Conservation (phyloP, 257 asterid species). For the Scutellaria baicalensis region DNA sequence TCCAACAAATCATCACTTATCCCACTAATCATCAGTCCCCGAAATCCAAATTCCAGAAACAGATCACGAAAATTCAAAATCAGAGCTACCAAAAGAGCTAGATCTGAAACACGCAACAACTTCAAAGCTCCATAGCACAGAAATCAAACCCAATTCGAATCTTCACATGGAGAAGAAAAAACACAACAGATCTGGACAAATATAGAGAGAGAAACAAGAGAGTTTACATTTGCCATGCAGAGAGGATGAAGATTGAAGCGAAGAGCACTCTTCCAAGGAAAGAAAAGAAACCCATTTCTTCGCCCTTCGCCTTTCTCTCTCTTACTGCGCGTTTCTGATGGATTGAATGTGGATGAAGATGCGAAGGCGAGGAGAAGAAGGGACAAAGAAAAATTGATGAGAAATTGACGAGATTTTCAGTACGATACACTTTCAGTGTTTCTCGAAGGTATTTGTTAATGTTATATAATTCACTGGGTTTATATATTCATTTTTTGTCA, state of each 20-base stretch:
- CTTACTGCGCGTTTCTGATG: conserved; percentile 5
- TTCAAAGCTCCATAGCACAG: background rate
- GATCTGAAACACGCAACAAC: conserved; percentile 13
- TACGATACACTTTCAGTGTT: background rate
- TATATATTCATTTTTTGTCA: no score
- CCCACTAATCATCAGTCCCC: background rate
- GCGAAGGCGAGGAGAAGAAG: background rate
- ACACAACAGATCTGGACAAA: conserved; percentile 36
- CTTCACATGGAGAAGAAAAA: background rate
- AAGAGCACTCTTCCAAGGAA: conserved; percentile 81
- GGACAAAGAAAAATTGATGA: no score
- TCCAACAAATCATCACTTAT: no score
- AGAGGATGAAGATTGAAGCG: conserved; percentile 87
- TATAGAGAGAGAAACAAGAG: background rate
- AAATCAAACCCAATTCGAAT: background rate
- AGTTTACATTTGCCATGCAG: conserved; percentile 91
- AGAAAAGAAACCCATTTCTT: conserved; percentile 76
- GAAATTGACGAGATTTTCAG: background rate
- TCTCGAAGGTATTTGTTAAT: background rate
- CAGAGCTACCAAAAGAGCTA: background rate
- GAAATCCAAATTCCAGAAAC: background rate
- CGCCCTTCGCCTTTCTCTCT: conserved; percentile 1
- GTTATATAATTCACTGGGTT: background rate
- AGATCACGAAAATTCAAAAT: background rate
- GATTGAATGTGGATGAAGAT: background rate